Conservation (phyloP, 352 stramenopile genomes). For the Phytophthora ohioensis region DNA sequence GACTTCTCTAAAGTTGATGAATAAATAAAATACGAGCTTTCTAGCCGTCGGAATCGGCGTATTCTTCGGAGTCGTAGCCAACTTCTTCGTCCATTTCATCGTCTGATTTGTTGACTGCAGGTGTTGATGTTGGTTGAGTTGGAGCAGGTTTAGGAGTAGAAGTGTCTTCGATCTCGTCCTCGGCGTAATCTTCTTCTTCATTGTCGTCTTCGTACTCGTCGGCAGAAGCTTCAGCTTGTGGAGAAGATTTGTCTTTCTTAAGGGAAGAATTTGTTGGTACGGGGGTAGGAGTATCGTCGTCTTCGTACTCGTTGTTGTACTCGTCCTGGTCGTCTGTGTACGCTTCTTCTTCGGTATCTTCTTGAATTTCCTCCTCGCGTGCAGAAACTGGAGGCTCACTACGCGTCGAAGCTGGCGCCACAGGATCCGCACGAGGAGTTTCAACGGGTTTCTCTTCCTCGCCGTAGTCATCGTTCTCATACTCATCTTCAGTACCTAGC, state of each 20-base stretch:
- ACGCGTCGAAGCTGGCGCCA: neutral
- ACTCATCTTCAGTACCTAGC: constrained; percentile 42
- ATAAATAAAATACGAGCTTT: constrained; percentile 7
- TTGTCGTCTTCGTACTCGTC: constrained; percentile 40
- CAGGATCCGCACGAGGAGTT: constrained; percentile 6
- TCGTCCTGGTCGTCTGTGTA: constrained; percentile 54
- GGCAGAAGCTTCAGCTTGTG: constrained; percentile 4
- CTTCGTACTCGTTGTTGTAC: constrained; percentile 59
- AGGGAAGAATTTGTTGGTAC: neutral
- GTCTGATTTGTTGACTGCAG: constrained; percentile 21
- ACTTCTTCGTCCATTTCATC: constrained; percentile 47
- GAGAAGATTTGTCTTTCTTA: neutral
- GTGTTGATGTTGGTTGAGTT: neutral
- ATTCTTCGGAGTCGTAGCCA: constrained; percentile 62
- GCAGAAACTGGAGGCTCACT: constrained; percentile 17
- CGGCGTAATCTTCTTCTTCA: constrained; percentile 34
- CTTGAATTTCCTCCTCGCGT: constrained; percentile 32
- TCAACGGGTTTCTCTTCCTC: constrained; percentile 17
- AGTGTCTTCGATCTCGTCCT: constrained; percentile 37
- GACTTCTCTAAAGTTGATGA: constrained; percentile 48
- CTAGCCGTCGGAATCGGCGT: constrained; percentile 64
- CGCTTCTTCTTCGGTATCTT: constrained; percentile 21
- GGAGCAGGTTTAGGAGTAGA: constrained; percentile 22
- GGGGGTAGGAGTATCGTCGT: constrained; percentile 32
- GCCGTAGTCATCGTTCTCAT: constrained; percentile 52